A percentile compares a stretch with the other conserved stretches of the same genome.
These are phyloP conservation scores for Ceratocystis eucalypticola DNA, from an alignment of 2,329 filamentous ascomycete species.

Conservation along the genomic window DNA sequence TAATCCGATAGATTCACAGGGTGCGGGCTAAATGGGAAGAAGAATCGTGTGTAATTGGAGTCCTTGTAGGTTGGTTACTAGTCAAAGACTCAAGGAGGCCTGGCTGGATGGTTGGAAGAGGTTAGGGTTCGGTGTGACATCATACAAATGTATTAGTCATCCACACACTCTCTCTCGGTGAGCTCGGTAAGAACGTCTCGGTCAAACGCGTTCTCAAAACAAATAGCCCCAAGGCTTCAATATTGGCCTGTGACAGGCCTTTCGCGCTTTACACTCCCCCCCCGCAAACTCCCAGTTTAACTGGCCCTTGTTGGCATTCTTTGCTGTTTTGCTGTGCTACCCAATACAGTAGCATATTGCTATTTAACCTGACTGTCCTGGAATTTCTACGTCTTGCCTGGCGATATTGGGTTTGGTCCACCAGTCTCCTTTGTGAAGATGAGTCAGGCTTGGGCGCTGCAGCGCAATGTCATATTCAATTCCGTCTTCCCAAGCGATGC, in stretches of 20 bases:
- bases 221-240: not conserved
- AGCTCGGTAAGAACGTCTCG: not conserved
- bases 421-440: not conserved
- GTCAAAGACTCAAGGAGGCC: too few relatives aligned
- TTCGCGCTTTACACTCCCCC: not conserved
- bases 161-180: not conserved
- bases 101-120: not conserved
- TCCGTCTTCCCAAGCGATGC: conserved; percentile 43
- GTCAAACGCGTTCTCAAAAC: conserved; percentile 6
- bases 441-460: conserved; percentile 22
- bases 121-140: conserved; percentile 4
- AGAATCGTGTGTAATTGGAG: not conserved
- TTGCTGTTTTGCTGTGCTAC: too few relatives aligned
- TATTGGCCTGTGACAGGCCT: not conserved
- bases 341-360: not conserved
- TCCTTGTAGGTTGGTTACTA: not conserved
- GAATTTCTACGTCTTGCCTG: not conserved
- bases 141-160: not conserved
- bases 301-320: too few relatives aligned
- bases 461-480: conserved; percentile 38
- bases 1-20: not conserved
- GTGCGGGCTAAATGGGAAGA: not conserved
- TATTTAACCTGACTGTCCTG: not conserved
- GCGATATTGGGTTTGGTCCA: not conserved
- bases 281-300: not conserved